Evolutionary conservation across 1,139 yeast genomes (phyloP).

Genomic region (Sugiyamaella japonica): DNA sequence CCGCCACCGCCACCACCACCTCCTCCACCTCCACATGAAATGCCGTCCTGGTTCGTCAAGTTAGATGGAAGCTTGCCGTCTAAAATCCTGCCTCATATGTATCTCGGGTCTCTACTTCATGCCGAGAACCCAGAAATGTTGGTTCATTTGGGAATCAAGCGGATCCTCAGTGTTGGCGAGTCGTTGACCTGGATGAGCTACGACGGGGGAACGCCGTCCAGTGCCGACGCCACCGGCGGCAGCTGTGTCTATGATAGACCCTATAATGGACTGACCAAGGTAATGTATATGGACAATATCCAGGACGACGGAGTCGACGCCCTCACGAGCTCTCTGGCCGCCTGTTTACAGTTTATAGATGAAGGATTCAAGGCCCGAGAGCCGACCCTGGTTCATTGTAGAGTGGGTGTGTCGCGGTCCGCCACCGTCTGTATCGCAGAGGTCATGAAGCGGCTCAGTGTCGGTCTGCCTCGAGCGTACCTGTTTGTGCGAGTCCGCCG

Average conservation of each 20-base stretch:
- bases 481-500: constrained; percentile 79
- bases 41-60: constrained; percentile 38
- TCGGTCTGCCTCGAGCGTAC: constrained; percentile 72
- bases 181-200: constrained; percentile 54
- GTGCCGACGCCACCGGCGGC: constrained; percentile 4
- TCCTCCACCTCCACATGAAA: constrained; percentile 19
- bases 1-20: neutral
- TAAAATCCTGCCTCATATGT: constrained; percentile 75
- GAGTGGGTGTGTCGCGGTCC: constrained; percentile 88
- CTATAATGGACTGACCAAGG: constrained; percentile 34
- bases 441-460: constrained; percentile 69
- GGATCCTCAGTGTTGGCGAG: constrained; percentile 88
- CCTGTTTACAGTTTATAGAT: constrained; percentile 48
- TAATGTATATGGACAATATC: constrained; percentile 46
- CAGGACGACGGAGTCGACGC: constrained; percentile 56
- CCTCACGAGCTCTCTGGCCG: constrained; percentile 43
- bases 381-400: constrained; percentile 77
- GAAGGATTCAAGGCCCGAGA: constrained; percentile 43
- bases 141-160: constrained; percentile 63
- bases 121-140: constrained; percentile 73
- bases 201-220: constrained; percentile 27
- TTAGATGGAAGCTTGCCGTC: constrained; percentile 66
- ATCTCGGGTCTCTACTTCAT: constrained; percentile 81
- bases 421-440: constrained; percentile 92
- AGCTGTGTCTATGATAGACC: constrained; percentile 26